phyloP scores from a whole-genome alignment of 805 yeast species.

The Kodamaea hsintzibuensis region DNA sequence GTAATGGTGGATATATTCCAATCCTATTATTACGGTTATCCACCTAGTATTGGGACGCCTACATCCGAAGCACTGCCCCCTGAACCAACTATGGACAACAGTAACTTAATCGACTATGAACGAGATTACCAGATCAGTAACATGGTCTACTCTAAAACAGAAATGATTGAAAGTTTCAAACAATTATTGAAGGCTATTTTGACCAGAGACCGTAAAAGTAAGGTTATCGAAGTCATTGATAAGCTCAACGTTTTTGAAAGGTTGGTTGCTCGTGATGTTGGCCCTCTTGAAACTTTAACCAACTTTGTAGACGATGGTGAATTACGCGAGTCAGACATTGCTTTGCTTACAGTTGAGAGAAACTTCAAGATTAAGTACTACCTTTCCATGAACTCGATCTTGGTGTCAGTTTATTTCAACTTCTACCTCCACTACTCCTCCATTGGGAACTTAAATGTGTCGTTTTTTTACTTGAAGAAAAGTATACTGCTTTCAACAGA shows the following conservation, averaged over 20 bases:
- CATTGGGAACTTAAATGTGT: slow-evolving; percentile 5
- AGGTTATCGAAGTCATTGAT: slow-evolving; percentile 6
- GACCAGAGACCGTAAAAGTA: slow-evolving; percentile 1
- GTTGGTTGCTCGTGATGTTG: neutral
- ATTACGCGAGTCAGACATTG: slow-evolving; percentile 7
- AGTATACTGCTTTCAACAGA: slow-evolving; percentile 12
- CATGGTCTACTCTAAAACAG: neutral
- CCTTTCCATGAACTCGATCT: slow-evolving; percentile 16
- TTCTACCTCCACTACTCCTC: slow-evolving; percentile 16
- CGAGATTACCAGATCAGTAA: slow-evolving; percentile 9
- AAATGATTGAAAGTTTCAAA: slow-evolving; percentile 1
- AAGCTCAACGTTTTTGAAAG: slow-evolving; percentile 9
- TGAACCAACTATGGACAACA: slow-evolving; percentile 6
- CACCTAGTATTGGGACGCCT: slow-evolving; percentile 10
- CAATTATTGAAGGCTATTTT: neutral
- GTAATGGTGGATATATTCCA: slow-evolving; percentile 11
- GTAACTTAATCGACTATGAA: slow-evolving; percentile 12
- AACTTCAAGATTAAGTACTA: slow-evolving; percentile 18
- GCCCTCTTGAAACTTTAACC: neutral
- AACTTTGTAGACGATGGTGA: neutral
- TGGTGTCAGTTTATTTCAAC: slow-evolving; percentile 19
- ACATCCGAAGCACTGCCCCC: slow-evolving; percentile 18
- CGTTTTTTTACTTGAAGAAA: slow-evolving; percentile 13
- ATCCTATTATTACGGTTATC: slow-evolving; percentile 7
- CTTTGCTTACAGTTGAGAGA: slow-evolving; percentile 15